phyloP scores from a whole-genome alignment of 2,329 filamentous ascomycete species.

The Aspergillus tubingensis region DNA sequence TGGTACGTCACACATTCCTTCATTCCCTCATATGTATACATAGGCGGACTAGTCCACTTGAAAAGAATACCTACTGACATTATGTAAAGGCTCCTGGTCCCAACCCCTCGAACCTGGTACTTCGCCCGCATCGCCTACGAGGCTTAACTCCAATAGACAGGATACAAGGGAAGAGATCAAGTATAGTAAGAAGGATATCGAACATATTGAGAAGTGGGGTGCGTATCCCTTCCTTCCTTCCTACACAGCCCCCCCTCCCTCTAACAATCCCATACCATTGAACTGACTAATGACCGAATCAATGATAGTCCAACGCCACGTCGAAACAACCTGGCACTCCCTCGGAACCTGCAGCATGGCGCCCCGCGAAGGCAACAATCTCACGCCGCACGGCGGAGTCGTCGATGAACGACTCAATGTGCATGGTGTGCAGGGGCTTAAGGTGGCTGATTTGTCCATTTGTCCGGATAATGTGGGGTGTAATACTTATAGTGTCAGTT shows the following conservation, averaged over 20 bases:
- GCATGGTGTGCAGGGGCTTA: slow-evolving; percentile 73
- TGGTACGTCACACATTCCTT: slow-evolving; percentile 44
- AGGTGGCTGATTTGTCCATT: slow-evolving; percentile 52
- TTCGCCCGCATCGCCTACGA: slow-evolving; percentile 46
- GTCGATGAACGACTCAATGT: slow-evolving; percentile 77
- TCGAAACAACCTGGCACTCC: slow-evolving; percentile 74
- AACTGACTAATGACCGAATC: background rate
- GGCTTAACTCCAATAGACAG: slow-evolving; percentile 66
- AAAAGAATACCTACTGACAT: background rate
- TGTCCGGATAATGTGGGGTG: slow-evolving; percentile 4
- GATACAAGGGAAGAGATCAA: slow-evolving; percentile 63
- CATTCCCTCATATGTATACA: too few relatives aligned
- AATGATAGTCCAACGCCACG: slow-evolving; percentile 62
- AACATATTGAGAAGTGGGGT: slow-evolving; percentile 66
- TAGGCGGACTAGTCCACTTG: background rate
- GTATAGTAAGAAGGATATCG: slow-evolving; percentile 58
- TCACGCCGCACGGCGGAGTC: slow-evolving; percentile 74
- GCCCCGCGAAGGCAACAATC: slow-evolving; percentile 72
- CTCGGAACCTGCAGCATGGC: slow-evolving; percentile 75
- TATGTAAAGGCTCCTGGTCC: slow-evolving; percentile 58
- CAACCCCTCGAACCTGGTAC: slow-evolving; percentile 59
- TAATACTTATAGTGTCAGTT: slow-evolving; percentile 2
- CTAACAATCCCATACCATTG: too few relatives aligned
- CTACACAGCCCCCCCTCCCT: background rate
- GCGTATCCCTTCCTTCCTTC: slow-evolving; percentile 11